Base-by-base conservation (phyloP, 2,329 filamentous ascomycete genomes). In the Byssoonygena ceratinophila region DNA sequence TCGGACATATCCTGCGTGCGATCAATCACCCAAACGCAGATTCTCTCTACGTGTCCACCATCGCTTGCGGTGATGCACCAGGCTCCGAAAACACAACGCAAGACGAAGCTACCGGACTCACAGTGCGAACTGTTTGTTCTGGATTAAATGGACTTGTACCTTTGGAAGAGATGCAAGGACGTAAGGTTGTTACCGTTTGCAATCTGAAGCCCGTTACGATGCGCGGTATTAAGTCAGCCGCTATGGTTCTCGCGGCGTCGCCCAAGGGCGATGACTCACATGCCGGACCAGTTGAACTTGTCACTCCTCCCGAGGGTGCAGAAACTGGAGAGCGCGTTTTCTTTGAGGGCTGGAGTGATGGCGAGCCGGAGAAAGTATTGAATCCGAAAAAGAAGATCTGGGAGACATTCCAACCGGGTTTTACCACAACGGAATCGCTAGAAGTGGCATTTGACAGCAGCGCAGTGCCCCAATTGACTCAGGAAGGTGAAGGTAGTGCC, bases 331-430 rank as follows among this genome's bases (percentile, higher is more conserved):
- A 95, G 66, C 77, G 87, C 12, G 86, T 97, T 48, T 90, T 78
- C 77, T 98, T 98, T 66, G 87, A 97, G 67, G 92, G 92, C 45
- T 98, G 87, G 83, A 63, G 60, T 44, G 78, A 87, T 69, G 90
- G 88, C 55, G 86, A 94, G 76, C 89, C 92, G 0, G 92, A 98
- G 78, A 84, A 84, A 57, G 81, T 91, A 48, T 78, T 98, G 54
- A 98, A 97, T 78, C 92, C 92, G 54, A 98, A 98, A 84, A 98
- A 97, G 83, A 97, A 97, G 83, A 76, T 97, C 56, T 97, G 91
- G 90, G 92, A 98, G 77, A 87, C 79, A 8, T 87, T 95, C 72
- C 91, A 97, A 77, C 89, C 90, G 1, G 92, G 91, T 0, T 97
- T 97, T 74, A 94, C 87, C 27, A 98, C 91, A 6, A 94, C 85